Evolutionary conservation across 306 rosid species (phyloP), one percentile per base, ranked within the genome.

Genomic region (Cyclanthera cordifolia): DNA sequence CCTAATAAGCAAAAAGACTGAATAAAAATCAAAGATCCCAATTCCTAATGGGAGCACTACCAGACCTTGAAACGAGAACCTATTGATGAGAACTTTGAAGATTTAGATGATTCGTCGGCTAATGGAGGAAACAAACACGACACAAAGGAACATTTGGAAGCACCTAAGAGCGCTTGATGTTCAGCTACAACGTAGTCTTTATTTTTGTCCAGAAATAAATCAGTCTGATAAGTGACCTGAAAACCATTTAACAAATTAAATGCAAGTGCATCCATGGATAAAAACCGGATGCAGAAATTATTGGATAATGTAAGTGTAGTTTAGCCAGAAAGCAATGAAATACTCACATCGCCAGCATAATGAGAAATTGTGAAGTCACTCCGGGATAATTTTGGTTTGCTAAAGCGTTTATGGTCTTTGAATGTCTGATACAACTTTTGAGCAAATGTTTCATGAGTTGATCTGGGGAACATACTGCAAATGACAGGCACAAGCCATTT

Each of bases 131-230:
- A 94, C 81, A 94, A 81, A 66, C 86, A 79, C 5, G 97, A 82
- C 69, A 90, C 92, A 57, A 94, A 94, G 73, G 86, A 63, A 75
- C 97, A 88, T 66, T 65, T 83, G 50, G 99, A 94, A 77, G 92
- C 97, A 79, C 77, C 61, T 72, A 94, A 81, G 75, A 94, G 96
- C 12, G 88, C 90, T 72, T 90, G 97, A 78, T 94, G 99, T 82
- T 94, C 99, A 20, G 99, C 96, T 84, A 94, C 91, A 78, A 94
- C 99, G 41, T 94, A 94, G 79, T 94, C 99, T 79, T 94, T 94
- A 95, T 94, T 94, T 87, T 94, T 94, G 96, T 94, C 99, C 82
- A 94, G 95, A 82, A 94, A 94, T 61, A 88, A 28, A 46, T 88
- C 99, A 49, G 99, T 94, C 85, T 94, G 99, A 82, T 94, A 94